Evolutionary conservation across 2,329 filamentous ascomycete genomes (phyloP).

Genomic region (Alternaria sp.): DNA sequence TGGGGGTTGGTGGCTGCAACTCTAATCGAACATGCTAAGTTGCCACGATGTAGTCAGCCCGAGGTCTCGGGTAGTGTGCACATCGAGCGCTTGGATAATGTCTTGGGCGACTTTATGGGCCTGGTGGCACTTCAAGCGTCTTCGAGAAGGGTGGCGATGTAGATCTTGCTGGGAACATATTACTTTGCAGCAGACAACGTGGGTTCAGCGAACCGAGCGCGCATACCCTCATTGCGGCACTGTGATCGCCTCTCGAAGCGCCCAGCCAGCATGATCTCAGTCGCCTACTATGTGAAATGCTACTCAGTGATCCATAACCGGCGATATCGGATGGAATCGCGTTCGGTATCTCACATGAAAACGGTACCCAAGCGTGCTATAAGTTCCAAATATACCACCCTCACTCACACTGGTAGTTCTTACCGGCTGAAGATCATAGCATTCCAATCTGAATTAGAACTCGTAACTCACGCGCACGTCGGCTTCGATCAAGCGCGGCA

Average conservation of each 20-base stretch:
- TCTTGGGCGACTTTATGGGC: conserved; percentile 19
- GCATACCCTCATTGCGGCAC: conserved; percentile 8
- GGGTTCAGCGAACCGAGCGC: conserved; percentile 16
- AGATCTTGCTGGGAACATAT: conserved; percentile 6
- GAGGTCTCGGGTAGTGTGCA: conserved; percentile 8
- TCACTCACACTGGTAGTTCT: neutral
- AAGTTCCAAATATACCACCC: neutral
- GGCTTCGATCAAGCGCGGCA: conserved; percentile 9
- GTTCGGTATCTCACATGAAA: neutral
- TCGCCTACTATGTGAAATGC: neutral
- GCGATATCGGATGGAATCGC: neutral
- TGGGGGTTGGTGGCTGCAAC: conserved; percentile 35
- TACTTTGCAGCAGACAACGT: conserved; percentile 16
- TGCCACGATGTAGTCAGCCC: conserved; percentile 18
- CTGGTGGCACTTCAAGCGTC: conserved; percentile 15
- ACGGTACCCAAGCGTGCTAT: neutral
- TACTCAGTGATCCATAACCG: neutral
- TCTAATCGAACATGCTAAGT: conserved; percentile 30
- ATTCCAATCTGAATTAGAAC: neutral
- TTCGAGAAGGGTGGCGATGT: conserved; percentile 14
- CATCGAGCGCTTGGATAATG: conserved; percentile 22
- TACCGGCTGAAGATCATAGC: neutral
- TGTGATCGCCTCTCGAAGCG: conserved; percentile 16
- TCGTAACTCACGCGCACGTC: neutral
- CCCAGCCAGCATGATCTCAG: neutral